Percentiles rank a stretch among this genome's conserved stretches.
These are phyloP conservation scores for Termitomyces sp. DNA, from an alignment of 768 basidiomycete genomes.

Conservation along the genomic window DNA sequence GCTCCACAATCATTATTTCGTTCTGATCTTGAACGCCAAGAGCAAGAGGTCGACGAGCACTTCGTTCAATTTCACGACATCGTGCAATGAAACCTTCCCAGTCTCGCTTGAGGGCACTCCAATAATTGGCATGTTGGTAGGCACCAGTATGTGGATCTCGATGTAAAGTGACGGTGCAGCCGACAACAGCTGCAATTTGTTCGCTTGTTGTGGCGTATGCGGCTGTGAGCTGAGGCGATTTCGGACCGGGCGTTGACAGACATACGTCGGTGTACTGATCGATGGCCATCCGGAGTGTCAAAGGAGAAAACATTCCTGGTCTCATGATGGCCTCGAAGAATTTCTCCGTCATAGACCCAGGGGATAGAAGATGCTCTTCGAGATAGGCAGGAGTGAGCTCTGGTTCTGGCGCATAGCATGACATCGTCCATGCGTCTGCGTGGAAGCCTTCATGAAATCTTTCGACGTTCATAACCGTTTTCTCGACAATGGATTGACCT, in stretches of 20 bases:
- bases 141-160: constrained; percentile 78
- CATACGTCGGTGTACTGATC: constrained; percentile 77
- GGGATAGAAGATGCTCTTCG: constrained; percentile 72
- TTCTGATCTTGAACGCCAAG: constrained; percentile 46
- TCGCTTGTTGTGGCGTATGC: constrained; percentile 67
- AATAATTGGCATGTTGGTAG: constrained; percentile 72
- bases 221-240: constrained; percentile 53
- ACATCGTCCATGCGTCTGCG: constrained; percentile 47
- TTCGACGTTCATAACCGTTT: constrained; percentile 41
- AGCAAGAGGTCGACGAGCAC: constrained; percentile 75
- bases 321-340: constrained; percentile 82
- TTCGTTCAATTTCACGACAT: constrained; percentile 86
- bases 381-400: constrained; percentile 85
- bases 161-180: constrained; percentile 74
- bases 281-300: constrained; percentile 79
- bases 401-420: constrained; percentile 63
- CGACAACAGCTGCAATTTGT: constrained; percentile 81
- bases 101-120: constrained; percentile 83
- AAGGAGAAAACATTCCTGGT: constrained; percentile 82
- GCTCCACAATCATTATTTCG: constrained; percentile 64
- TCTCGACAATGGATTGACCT: constrained; percentile 70
- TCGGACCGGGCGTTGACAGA: constrained; percentile 58
- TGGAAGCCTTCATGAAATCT: constrained; percentile 28
- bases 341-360: constrained; percentile 70
- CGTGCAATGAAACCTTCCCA: constrained; percentile 96